Percentiles rank a stretch among this genome's conserved stretches.
These are phyloP conservation scores for Ustilago shanxiensis DNA, from an alignment of 1,284 basidiomycete species.

Conservation along the genomic window DNA sequence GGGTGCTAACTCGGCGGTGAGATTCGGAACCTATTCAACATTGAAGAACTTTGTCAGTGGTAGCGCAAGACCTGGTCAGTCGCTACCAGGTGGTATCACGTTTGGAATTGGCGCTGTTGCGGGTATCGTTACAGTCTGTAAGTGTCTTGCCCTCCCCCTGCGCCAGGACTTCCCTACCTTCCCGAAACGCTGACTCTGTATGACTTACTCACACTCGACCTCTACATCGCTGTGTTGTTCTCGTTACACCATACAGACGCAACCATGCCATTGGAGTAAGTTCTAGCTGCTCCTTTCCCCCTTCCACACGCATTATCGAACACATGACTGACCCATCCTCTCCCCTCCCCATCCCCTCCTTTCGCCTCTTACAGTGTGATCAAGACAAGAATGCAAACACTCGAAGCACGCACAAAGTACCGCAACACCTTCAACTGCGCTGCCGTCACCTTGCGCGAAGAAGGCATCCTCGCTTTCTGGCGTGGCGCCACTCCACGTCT, in stretches of 20 bases:
- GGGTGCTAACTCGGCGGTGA: conserved; percentile 94
- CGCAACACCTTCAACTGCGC: conserved; percentile 93
- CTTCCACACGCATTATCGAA: not conserved
- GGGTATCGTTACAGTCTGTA: conserved; percentile 93
- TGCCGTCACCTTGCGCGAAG: conserved; percentile 72
- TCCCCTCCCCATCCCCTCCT: not conserved
- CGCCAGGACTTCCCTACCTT: not conserved
- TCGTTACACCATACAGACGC: conserved; percentile 29
- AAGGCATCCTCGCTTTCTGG: conserved; percentile 91
- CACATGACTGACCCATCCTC: not conserved
- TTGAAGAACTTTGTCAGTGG: conserved; percentile 87
- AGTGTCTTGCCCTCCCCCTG: conserved; percentile 1
- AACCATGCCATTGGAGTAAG: conserved; percentile 68
- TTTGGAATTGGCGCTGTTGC: conserved; percentile 94
- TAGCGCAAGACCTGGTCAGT: conserved; percentile 83
- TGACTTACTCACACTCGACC: not conserved
- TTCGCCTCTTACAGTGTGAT: conserved; percentile 77
- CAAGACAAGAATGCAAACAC: conserved; percentile 97
- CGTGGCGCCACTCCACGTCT: conserved; percentile 81
- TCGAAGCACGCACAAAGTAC: conserved; percentile 85
- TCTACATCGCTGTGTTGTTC: not conserved
- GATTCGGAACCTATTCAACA: conserved; percentile 95
- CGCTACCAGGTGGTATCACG: conserved; percentile 86
- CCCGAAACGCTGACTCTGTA: not conserved
- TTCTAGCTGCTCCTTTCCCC: not conserved